A percentile compares a stretch with the other conserved stretches of the same genome.
Evolutionary conservation across 805 yeast species (phyloP).

Genomic region (Yarrowia sp.): DNA sequence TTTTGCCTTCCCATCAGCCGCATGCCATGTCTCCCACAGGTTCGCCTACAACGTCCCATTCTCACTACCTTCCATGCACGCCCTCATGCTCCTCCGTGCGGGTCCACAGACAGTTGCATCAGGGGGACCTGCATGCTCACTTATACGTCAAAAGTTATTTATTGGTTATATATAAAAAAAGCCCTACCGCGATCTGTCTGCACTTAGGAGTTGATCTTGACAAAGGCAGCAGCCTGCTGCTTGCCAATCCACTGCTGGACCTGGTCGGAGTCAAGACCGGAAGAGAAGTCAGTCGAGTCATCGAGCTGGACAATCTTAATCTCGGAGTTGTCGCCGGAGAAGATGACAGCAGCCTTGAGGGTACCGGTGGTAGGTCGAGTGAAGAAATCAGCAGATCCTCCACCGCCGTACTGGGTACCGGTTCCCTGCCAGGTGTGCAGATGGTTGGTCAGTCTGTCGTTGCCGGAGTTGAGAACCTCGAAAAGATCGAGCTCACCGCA

Average conservation of each 20-base stretch:
- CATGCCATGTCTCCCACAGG: neutral
- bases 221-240: slow-evolving; percentile 26
- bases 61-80: neutral
- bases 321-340: slow-evolving; percentile 42
- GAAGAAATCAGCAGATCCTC: slow-evolving; percentile 85
- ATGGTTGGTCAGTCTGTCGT: slow-evolving; percentile 49
- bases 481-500: slow-evolving; percentile 97
- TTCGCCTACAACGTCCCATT: no score
- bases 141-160: neutral
- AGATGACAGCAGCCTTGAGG: slow-evolving; percentile 87
- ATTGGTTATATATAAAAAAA: slow-evolving; percentile 6
- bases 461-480: slow-evolving; percentile 78
- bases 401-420: slow-evolving; percentile 70
- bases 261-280: slow-evolving; percentile 1
- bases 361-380: slow-evolving; percentile 73
- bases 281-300: slow-evolving; percentile 22
- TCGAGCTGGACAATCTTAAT: slow-evolving; percentile 30
- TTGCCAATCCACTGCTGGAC: slow-evolving; percentile 21
- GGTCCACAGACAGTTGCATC: neutral
- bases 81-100: neutral
- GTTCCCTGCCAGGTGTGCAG: slow-evolving; percentile 38
- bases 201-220: slow-evolving; percentile 22
- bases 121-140: neutral
- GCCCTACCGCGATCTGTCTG: slow-evolving; percentile 2
- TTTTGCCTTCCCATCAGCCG: no score